These are phyloP conservation scores for Coleophoma cylindrospora DNA, from an alignment of 2,329 filamentous ascomycete genomes.

Conservation along the genomic window DNA sequence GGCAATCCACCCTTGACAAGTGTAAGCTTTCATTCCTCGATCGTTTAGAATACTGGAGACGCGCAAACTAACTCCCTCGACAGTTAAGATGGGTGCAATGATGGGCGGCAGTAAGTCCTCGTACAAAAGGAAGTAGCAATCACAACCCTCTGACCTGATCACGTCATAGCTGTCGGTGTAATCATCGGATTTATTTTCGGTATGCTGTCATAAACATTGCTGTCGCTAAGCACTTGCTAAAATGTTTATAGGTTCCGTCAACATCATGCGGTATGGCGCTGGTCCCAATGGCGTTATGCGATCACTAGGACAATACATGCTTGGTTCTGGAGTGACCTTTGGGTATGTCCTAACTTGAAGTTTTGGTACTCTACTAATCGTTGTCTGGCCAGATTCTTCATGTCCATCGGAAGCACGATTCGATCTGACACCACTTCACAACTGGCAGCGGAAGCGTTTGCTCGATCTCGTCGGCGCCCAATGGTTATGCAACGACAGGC, in stretches of 20 bases:
- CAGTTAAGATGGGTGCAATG: conserved; percentile 97
- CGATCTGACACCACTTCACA: conserved; percentile 77
- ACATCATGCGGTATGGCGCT: conserved; percentile 92
- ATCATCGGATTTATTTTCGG: conserved; percentile 99
- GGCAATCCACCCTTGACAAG: conserved; percentile 68
- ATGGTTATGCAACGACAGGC: conserved; percentile 50
- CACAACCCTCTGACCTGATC: conserved; percentile 26
- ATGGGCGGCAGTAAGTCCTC: conserved; percentile 87
- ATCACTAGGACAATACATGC: conserved; percentile 94
- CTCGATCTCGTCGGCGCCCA: conserved; percentile 66
- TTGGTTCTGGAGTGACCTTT: conserved; percentile 90
- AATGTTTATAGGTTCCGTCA: conserved; percentile 67
- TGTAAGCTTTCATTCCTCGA: conserved; percentile 38
- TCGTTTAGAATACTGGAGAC: conserved; percentile 23
- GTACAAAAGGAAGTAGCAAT: conserved; percentile 1
- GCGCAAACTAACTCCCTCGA: conserved; percentile 18
- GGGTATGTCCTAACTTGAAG: conserved; percentile 55
- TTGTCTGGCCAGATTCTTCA: conserved; percentile 69
- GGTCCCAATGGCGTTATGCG: conserved; percentile 91
- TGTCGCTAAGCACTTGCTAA: not conserved
- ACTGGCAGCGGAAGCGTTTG: conserved; percentile 70
- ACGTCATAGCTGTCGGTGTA: conserved; percentile 71
- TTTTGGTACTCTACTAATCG: conserved; percentile 9
- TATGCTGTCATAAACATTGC: conserved; percentile 33
- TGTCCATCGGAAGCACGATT: conserved; percentile 97